These are phyloP conservation scores for Rugosomyces carneus DNA, from an alignment of 1,284 basidiomycete genomes.

Conservation along the genomic window DNA sequence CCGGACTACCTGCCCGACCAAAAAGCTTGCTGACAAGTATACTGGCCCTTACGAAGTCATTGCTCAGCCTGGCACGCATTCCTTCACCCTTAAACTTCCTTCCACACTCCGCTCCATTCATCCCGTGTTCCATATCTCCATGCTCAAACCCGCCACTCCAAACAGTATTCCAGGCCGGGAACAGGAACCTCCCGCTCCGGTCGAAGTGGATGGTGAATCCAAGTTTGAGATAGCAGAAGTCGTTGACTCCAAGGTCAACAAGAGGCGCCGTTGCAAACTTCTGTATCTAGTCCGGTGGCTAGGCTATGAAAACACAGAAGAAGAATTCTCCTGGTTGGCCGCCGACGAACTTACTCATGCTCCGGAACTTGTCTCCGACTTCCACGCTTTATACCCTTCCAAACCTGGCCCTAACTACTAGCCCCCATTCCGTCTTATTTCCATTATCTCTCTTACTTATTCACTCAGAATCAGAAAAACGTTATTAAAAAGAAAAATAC, in stretches of 20 bases:
- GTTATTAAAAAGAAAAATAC: no score
- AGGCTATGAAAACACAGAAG: constrained; percentile 18
- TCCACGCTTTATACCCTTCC: no score
- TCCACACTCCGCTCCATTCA: constrained; percentile 3
- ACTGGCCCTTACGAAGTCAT: constrained; percentile 28
- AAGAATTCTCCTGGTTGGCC: constrained; percentile 14
- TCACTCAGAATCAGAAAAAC: no score
- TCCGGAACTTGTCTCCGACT: no score
- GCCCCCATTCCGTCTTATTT: no score
- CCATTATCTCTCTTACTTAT: no score
- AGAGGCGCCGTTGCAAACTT: constrained; percentile 6
- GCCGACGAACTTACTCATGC: no score
- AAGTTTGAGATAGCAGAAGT: constrained; percentile 24
- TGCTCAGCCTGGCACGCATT: constrained; percentile 7
- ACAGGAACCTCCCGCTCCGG: constrained; percentile 20
- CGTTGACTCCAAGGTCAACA: constrained; percentile 15
- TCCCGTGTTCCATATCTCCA: constrained; percentile 27
- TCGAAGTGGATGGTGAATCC: constrained; percentile 19
- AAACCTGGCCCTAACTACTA: no score
- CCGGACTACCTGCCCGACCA: constrained; percentile 20
- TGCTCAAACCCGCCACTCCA: constrained; percentile 20
- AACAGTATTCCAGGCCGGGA: constrained; percentile 15
- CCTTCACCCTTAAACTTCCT: constrained; percentile 10
- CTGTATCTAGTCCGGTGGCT: constrained; percentile 16
- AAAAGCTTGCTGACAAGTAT: constrained; percentile 25